Conservation (phyloP, 306 rosid species). For the Cucumis cinereus region DNA sequence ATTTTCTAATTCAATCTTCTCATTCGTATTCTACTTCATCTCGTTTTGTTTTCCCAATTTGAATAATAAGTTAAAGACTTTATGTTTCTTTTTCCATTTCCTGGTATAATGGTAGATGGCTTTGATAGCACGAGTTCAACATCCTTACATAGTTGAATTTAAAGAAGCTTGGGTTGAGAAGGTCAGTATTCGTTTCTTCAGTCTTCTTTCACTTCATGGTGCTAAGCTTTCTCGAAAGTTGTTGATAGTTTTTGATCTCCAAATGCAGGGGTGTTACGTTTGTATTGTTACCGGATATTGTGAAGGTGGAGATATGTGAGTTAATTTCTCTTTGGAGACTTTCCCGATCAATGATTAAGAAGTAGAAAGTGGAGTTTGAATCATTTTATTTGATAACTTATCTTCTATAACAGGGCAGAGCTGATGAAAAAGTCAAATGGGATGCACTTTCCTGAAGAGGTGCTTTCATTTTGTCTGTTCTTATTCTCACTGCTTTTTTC, state of each 20-base stretch:
- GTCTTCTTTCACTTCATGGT: constrained; percentile 2
- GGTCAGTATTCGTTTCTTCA: constrained; percentile 28
- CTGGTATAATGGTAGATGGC: constrained; percentile 62
- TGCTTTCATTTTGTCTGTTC: constrained; percentile 17
- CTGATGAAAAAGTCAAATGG: constrained; percentile 84
- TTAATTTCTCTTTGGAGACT: not conserved
- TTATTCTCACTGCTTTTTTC: not conserved
- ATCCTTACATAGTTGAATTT: constrained; percentile 87
- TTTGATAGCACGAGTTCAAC: constrained; percentile 87
- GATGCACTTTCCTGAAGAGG: constrained; percentile 89
- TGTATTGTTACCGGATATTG: constrained; percentile 98
- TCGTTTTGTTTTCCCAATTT: constrained; percentile 7
- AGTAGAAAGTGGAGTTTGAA: not conserved
- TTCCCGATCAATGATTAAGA: not conserved
- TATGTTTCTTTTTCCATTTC: not conserved
- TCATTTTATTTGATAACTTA: not conserved
- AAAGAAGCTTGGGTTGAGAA: constrained; percentile 99
- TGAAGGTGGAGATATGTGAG: constrained; percentile 99
- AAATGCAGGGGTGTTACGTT: constrained; percentile 92
- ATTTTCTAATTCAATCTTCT: not conserved
- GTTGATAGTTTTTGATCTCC: not conserved
- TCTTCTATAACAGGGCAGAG: constrained; percentile 56
- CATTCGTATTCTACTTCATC: not conserved
- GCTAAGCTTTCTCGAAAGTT: not conserved
- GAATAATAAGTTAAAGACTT: not conserved